Percentiles rank a stretch among this genome's conserved stretches.
Conservation (phyloP, 441 rosid genomes). For the Euphorbia celastroides region DNA sequence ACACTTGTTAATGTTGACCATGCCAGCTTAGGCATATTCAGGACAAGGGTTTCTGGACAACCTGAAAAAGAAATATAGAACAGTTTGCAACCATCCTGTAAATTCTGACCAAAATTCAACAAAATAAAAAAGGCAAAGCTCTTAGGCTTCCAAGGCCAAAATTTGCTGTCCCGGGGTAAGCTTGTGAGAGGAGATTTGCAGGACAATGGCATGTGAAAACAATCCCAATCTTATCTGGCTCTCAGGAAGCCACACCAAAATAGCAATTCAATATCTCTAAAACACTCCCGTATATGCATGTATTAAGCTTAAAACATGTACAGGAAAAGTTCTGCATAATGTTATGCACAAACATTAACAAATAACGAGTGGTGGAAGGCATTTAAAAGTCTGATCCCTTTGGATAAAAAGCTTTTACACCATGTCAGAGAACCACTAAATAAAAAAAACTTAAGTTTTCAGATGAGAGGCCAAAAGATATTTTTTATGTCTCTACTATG, state of each 20-base stretch:
- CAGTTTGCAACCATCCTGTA: constrained; percentile 2
- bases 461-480: not conserved
- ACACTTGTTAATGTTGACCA: constrained; percentile 72
- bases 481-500: not conserved
- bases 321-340: not conserved
- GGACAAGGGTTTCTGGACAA: constrained; percentile 75
- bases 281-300: not conserved
- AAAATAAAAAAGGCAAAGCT: not conserved
- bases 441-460: not conserved
- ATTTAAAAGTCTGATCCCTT: not conserved
- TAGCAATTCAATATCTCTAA: not conserved
- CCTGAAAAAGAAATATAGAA: constrained; percentile 36
- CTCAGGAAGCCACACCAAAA: too few species aligned
- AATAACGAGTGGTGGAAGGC: not conserved
- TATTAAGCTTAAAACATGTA: not conserved
- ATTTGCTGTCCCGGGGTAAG: too few species aligned
- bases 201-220: too few species aligned
- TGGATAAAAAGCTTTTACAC: not conserved
- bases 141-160: too few species aligned
- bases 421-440: not conserved
- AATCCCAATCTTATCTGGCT: too few species aligned
- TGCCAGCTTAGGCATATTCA: constrained; percentile 80
- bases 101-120: not conserved
- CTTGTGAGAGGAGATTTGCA: too few species aligned
- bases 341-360: not conserved